Evolutionary conservation across 164 flowering plant species (phyloP), one percentile per base, ranked within the genome.

Genomic region (Paratinospora sagittata): DNA sequence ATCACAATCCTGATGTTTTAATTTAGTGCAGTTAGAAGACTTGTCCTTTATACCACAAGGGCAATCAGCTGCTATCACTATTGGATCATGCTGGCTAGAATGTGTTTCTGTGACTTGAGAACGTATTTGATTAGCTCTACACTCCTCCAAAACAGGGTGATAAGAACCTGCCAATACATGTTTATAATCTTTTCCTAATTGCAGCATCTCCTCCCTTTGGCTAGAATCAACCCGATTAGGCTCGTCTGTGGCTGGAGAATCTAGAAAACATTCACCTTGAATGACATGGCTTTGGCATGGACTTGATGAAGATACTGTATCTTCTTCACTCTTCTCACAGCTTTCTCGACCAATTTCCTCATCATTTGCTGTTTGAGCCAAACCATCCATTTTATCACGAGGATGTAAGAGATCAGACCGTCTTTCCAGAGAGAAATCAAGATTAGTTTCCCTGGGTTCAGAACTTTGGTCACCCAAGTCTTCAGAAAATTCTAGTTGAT

Each of bases 321-420:
- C 82, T 74, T 79, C 78, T 63, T 71, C 77, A 39, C 63, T 73
- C 74, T 78, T 81, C 63, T 80, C 79, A 62, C 23, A 17, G 55
- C 62, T 73, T 23, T 41, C 63, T 64, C 72, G 58, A 62, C 36
- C 45, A 23, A 60, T 27, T 27, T 57, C 77, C 64, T 17, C 64
- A 65, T 63, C 43, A 33, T 55, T 65, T 49, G 36, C 68, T 49
- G 66, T 66, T 55, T 65, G 77, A 13, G 64, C n/a, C 30, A 66
- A 23, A 9, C 23, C 45, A 55, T 49, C 57, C 13, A 49, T 49
- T 19, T 49, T 49, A 49, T 49, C n/a, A 49, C 4, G 57, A 49
- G 16, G 58, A 19, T 16, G 49, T 43, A 52, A 16, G 58, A 52
- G n/a, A 52, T 21, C n/a, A 19, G n/a, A 1, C 58, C 19, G 58